These are phyloP conservation scores for Xylariaceae sp. DNA, from an alignment of 2,329 filamentous ascomycete genomes.

Conservation along the genomic window DNA sequence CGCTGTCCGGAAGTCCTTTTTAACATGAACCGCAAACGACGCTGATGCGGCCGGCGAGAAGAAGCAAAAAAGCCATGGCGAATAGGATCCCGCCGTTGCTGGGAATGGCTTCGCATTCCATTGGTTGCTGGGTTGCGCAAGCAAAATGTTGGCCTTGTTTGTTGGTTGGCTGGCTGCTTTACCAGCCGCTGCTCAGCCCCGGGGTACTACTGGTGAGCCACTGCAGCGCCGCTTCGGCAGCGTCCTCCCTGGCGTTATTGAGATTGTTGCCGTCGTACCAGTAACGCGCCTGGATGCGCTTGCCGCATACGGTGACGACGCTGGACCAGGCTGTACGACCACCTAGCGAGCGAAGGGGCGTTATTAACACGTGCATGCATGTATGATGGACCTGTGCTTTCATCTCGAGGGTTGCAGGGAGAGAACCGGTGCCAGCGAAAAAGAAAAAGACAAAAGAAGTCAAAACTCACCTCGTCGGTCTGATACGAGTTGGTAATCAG, in stretches of 20 bases:
- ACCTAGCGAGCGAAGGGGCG: conserved; percentile 44
- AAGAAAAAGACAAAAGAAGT: neutral
- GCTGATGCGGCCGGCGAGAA: neutral
- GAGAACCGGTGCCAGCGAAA: neutral
- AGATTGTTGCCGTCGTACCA: conserved; percentile 90
- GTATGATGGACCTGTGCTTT: neutral
- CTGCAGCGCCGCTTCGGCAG: conserved; percentile 73
- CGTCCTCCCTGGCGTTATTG: conserved; percentile 84
- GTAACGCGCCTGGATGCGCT: conserved; percentile 65
- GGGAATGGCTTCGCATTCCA: neutral
- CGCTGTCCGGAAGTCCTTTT: neutral
- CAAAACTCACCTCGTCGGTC: conserved; percentile 59
- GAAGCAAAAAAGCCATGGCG: neutral
- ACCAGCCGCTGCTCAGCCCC: conserved; percentile 29
- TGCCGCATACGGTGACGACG: conserved; percentile 65
- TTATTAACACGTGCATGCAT: conserved; percentile 8
- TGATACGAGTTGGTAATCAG: conserved; percentile 65
- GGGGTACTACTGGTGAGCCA: conserved; percentile 42
- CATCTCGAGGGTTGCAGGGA: neutral
- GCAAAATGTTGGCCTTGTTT: neutral
- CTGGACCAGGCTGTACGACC: conserved; percentile 89
- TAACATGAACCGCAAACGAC: neutral
- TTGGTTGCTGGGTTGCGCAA: neutral
- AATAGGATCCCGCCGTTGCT: neutral
- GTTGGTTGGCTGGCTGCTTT: conserved; percentile 1